Evolutionary conservation across 345 rosid species (phyloP), one percentile per base, ranked within the genome.

Genomic region (Corymbia maculata): DNA sequence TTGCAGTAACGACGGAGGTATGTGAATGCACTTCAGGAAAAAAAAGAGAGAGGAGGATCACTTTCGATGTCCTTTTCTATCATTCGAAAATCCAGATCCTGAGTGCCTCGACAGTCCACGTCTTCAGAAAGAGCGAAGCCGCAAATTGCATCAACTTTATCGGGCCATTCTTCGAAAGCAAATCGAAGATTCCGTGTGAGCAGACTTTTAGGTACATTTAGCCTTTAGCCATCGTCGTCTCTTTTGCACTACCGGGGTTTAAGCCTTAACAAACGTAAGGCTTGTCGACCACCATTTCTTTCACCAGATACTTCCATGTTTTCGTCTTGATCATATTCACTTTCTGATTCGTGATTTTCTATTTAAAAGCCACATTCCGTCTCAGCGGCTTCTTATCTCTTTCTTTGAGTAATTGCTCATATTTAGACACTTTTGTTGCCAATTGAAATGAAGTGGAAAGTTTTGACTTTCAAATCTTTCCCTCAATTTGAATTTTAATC

Each of bases 401-500:
- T 61, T 61, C 68, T 61, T 28, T 12, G 30, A 13, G 4, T 28
- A 0, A 61, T 3, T 26, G 28, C 2, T 61, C 68, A 61, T 13
- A 50, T 50, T 50, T 50, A 50, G 51, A 50, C 51, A 50, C 51
- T 13, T 50, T 50, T 14, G 52, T n/a, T 6, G 70, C 17, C 70
- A n/a, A 64, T 64, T n/a, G 36, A 64, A n/a, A 64, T 0, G 2
- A n/a, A 7, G n/a, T 0, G 2, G 14, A n/a, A 13, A 64, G 7
- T n/a, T 9, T 64, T n/a, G 1, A 13, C 30, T 13, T n/a, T 16
- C 36, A 64, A 64, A 64, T 64, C 75, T 64, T 64, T n/a, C 8
- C 14, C 17, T n/a, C 17, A n/a, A 28, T 28, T 64, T 28, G 70
- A 28, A 64, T 12, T 28, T 64, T n/a, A 64, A 3, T 64, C 0